A percentile compares a stretch with the other conserved stretches of the same genome.
phyloP scores from a whole-genome alignment of 441 rosid species.

The Adansonia grandidieri region DNA sequence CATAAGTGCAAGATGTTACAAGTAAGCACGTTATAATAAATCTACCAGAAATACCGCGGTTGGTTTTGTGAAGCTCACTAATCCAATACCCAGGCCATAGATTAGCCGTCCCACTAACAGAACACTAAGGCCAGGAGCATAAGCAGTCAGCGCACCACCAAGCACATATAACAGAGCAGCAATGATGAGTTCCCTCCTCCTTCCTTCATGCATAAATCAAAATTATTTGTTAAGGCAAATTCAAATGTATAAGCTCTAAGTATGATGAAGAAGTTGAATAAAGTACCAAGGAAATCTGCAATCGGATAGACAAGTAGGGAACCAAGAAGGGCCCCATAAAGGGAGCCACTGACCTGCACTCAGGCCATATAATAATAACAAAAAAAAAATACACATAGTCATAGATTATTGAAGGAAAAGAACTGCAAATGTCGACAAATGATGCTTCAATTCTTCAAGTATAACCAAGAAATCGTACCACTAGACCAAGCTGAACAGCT shows the following conservation, averaged over 20 bases:
- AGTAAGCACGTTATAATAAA: conserved; percentile 9
- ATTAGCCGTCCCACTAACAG: conserved; percentile 85
- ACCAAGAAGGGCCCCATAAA: conserved; percentile 95
- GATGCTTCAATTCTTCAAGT: background rate
- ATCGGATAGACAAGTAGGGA: conserved; percentile 83
- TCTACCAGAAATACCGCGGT: conserved; percentile 21
- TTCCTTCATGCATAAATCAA: conserved; percentile 53
- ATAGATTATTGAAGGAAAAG: conserved; percentile 23
- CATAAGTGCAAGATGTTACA: conserved; percentile 18
- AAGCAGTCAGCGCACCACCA: conserved; percentile 64
- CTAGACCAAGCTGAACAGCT: conserved; percentile 90
- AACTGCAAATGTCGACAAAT: conserved; percentile 14
- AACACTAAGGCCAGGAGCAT: conserved; percentile 69
- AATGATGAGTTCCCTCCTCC: conserved; percentile 81
- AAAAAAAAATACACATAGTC: conserved; percentile 9
- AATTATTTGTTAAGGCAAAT: conserved; percentile 29
- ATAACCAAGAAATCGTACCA: conserved; percentile 53
- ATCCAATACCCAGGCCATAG: conserved; percentile 89
- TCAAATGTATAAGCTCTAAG: conserved; percentile 17
- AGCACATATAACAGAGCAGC: conserved; percentile 66
- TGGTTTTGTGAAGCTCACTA: conserved; percentile 58
- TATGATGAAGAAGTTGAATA: conserved; percentile 14
- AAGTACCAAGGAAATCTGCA: conserved; percentile 87
- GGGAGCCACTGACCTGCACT: conserved; percentile 91
- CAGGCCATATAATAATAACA: conserved; percentile 22